Evolutionary conservation across 1,139 yeast genomes (phyloP).

Genomic region (Candida glucosophila): DNA sequence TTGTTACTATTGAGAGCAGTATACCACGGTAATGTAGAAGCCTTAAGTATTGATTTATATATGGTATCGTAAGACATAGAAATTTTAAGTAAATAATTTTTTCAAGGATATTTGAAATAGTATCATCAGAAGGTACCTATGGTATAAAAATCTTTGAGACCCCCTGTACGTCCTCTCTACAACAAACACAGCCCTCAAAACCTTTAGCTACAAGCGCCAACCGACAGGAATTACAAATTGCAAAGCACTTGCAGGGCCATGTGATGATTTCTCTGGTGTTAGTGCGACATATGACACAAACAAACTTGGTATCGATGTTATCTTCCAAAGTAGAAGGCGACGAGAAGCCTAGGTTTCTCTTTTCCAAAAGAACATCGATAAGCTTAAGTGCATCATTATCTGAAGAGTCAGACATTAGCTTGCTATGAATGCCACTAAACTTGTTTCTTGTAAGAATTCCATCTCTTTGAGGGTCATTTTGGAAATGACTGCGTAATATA

Average conservation of each 20-base stretch:
- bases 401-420: no score
- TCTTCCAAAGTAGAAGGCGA: no score
- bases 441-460: constrained; percentile 36
- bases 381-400: constrained; percentile 18
- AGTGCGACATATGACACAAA: constrained; percentile 77
- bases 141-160: constrained; percentile 47
- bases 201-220: constrained; percentile 67
- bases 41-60: no score
- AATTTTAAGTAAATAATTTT: no score
- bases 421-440: constrained; percentile 16
- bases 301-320: constrained; percentile 22
- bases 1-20: no score
- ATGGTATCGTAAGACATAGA: no score
- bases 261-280: constrained; percentile 68
- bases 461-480: constrained; percentile 6
- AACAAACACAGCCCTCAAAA: constrained; percentile 77
- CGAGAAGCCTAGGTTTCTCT: constrained; percentile 5
- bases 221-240: constrained; percentile 80
- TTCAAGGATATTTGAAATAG: constrained; percentile 1
- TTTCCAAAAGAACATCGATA: constrained; percentile 14
- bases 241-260: constrained; percentile 92
- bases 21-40: no score
- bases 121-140: constrained; percentile 1
- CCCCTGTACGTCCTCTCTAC: constrained; percentile 64
- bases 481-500: constrained; percentile 29